Base-by-base conservation (phyloP, 495 filamentous ascomycete species). In the Sporormia fimetaria region DNA sequence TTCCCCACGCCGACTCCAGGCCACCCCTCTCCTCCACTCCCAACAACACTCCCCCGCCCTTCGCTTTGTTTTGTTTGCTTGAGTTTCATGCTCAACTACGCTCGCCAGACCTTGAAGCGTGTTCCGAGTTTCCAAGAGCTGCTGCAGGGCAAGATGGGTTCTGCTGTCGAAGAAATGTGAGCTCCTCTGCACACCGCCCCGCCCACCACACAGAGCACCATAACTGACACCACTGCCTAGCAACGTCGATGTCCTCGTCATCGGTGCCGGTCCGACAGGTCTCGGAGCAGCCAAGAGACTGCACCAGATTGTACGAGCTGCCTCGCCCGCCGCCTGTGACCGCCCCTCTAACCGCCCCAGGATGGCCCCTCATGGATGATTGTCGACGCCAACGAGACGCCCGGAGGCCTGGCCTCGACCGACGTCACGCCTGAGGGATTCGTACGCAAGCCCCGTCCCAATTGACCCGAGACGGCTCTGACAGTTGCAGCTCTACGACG, bases 231-330 rank as follows among this genome's bases (percentile, higher is more conserved):
- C 20, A 4, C 2, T 6, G 29, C 55, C n/a, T n/a, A 94, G 87
- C 61, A 77, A 81, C 47, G 86, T 99, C 60, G 92, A 99, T 66
- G 80, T 99, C 52, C 83, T 99, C 55, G 78, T 99, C 66, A 95
- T 99, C 72, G 90, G 90, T 54, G 90, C 90, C 65, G 90, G 90
- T 53, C 90, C 90, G 42, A 96, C 90, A 53, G 90, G 90, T 53
- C 71, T 95, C 52, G 90, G 90, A 68, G 90, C 90, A 57, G 90
- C 88, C 39, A 99, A 99, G 71, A 82, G 90, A 56, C 75, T 99
- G 39, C 79, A 96, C 66, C 92, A 99, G 66, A 76, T 93, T 49
- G 90, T 96, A 71, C 47, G 80, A 53, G 28, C 33, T 52, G 52
- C 57, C 5, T 18, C 1, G 10, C 16, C 9, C 9, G 47, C 33